phyloP scores from a whole-genome alignment of 352 stramenopile genomes.

The Pythium folliculosum region DNA sequence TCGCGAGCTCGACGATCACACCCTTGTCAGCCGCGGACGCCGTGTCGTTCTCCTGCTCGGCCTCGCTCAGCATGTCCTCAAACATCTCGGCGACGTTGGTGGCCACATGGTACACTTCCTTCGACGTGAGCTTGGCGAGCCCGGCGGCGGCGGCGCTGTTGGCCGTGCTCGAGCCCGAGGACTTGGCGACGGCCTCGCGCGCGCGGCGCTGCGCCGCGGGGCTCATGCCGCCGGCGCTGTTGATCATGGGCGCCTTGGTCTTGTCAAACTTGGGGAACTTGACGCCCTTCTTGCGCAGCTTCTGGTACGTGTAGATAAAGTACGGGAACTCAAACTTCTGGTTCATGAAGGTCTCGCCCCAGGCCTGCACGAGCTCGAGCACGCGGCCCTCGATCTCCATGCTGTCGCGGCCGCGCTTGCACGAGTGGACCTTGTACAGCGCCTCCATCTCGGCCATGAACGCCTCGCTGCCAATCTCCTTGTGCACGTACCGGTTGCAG shows the following conservation, averaged over 20 bases:
- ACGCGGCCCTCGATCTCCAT: conserved; percentile 74
- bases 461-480: conserved; percentile 61
- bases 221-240: conserved; percentile 8
- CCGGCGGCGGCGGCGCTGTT: conserved; percentile 22
- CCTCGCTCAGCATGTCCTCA: conserved; percentile 80
- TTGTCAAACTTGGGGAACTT: conserved; percentile 81
- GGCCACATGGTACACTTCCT: conserved; percentile 63
- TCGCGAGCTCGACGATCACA: conserved; percentile 71
- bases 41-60: conserved; percentile 51
- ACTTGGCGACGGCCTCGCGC: conserved; percentile 8
- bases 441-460: conserved; percentile 78
- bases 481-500: conserved; percentile 66
- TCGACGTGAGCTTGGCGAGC: conserved; percentile 51
- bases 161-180: conserved; percentile 15
- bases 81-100: conserved; percentile 80
- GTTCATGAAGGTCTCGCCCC: conserved; percentile 82
- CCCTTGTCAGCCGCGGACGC: conserved; percentile 46
- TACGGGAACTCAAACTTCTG: conserved; percentile 68
- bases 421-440: conserved; percentile 74
- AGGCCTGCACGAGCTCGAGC: conserved; percentile 76
- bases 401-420: conserved; percentile 67
- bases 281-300: conserved; percentile 79
- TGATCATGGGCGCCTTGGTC: conserved; percentile 38
- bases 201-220: conserved; percentile 7
- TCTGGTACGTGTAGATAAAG: conserved; percentile 85